Evolutionary conservation across 257 asterid genomes (phyloP), one percentile per base, ranked within the genome.

Genomic region (Thymus quinquecostatus): DNA sequence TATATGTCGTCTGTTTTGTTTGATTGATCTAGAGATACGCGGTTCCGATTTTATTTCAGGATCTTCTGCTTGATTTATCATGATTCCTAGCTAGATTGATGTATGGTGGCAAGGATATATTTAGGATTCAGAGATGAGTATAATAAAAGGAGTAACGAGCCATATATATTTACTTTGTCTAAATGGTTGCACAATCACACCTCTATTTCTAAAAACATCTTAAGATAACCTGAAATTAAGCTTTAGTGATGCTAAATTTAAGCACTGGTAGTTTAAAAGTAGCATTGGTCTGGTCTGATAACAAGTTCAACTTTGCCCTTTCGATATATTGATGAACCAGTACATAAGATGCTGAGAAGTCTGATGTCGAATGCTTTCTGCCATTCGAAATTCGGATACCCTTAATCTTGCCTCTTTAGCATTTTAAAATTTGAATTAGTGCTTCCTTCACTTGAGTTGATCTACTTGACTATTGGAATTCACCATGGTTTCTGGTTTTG

Each of bases 1-100:
- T 38, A 53, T 43, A 2, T 21, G 60, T 1, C 36, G 13, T 47
- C 13, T 3, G 64, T 36, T 58, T 36, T 44, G 55, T 32, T 66
- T 66, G 54, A 43, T 72, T 51, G 45, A 53, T 78, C 68, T 55
- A 5, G 51, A 47, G 47, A 14, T 50, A 3, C 48, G 33, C 49
- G 51, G n/a, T 43, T 62, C n/a, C 45, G 21, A 5, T 53, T 47
- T 61, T 54, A 47, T 36, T 48, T 21, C n/a, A 38, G 21, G 4
- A n/a, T 60, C 32, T 62, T 62, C 41, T 56, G 10, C 47, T 49
- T 38, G 28, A 12, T 8, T 53, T 30, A 4, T 11, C 43, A 0
- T 2, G 27, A 8, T 55, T 55, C 38, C 5, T 10, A 10, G 13
- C 4, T 47, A 47, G 13, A 13, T 21, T 21, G 33, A 53, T 9